phyloP scores from a whole-genome alignment of 768 basidiomycete genomes.

The Calocera cornea region DNA sequence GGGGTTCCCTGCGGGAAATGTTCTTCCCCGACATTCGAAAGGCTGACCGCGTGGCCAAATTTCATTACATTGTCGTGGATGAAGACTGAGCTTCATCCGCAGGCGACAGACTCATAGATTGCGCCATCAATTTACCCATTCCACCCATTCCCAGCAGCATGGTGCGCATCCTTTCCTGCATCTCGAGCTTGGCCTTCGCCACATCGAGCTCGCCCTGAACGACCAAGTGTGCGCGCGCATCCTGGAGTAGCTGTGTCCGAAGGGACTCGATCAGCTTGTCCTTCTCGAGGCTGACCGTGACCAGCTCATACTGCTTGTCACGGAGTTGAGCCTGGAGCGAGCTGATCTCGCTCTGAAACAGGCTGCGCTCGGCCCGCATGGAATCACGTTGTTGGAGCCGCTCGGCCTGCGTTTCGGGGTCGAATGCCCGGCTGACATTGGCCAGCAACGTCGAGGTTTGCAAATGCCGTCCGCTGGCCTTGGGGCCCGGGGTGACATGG shows the following conservation, averaged over 20 bases:
- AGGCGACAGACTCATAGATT: neutral
- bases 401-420: neutral
- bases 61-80: conserved; percentile 16
- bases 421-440: neutral
- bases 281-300: neutral
- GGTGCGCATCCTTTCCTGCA: neutral
- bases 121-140: neutral
- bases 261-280: neutral
- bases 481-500: neutral
- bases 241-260: neutral
- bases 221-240: neutral
- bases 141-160: neutral
- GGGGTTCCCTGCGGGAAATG: conserved; percentile 29
- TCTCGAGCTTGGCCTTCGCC: neutral
- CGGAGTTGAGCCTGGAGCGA: neutral
- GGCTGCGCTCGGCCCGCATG: neutral
- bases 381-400: neutral
- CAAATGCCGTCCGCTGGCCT: neutral
- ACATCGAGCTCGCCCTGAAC: neutral
- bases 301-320: neutral
- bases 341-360: neutral
- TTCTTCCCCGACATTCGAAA: conserved; percentile 26
- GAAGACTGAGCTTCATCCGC: neutral
- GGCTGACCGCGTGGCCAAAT: conserved; percentile 27
- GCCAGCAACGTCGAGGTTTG: neutral